Base-by-base conservation (phyloP, 2,329 filamentous ascomycete species). In the Xylariaceae sp. region DNA sequence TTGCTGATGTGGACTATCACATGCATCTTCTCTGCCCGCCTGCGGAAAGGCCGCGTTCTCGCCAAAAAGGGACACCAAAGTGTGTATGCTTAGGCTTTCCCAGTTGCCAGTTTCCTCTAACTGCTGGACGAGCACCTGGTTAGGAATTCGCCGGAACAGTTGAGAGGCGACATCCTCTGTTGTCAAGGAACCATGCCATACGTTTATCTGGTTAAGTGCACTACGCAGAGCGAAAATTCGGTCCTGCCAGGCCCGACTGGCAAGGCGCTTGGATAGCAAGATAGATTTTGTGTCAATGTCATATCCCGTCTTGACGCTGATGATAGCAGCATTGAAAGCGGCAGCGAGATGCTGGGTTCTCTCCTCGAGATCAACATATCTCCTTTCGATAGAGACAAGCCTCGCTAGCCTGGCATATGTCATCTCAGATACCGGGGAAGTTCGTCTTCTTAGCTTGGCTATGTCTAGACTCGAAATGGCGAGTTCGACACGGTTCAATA, bases 271-370 rank as follows among this genome's bases (percentile, higher is more conserved):
- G 9, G 56, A 54, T 8, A 51, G 36, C n/a, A 71, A 48, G 5
- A 62, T 29, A 17, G 26, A 48, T 14, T 24, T 49, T n/a, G 53
- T 39, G 29, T 71, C 67, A 16, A 69, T 36, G 21, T 70, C 55
- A 14, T 62, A 61, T 17, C 66, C 67, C 12, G 66, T 69, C 53
- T 56, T 59, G 4, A 56, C 17, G 21, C 61, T 65, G 44, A 72
- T 55, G 4, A 66, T 56, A 6, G 37, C 12, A 11, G 56, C 58
- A n/a, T 67, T 69, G 6, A 46, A 53, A 19, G 65, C 56, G 8
- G 62, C 53, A 2, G 53, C 53, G 12, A 67, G 60, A 16, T 29
- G 34, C 43, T 48, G 58, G 9, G 55, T 61, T 46, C 29, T 63
- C n/a, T 48, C 55, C 31, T 68, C 57, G 7, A 72, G 49, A 17